Conservation (phyloP, 2,329 filamentous ascomycete genomes). For the Knoxdaviesia proteae region DNA sequence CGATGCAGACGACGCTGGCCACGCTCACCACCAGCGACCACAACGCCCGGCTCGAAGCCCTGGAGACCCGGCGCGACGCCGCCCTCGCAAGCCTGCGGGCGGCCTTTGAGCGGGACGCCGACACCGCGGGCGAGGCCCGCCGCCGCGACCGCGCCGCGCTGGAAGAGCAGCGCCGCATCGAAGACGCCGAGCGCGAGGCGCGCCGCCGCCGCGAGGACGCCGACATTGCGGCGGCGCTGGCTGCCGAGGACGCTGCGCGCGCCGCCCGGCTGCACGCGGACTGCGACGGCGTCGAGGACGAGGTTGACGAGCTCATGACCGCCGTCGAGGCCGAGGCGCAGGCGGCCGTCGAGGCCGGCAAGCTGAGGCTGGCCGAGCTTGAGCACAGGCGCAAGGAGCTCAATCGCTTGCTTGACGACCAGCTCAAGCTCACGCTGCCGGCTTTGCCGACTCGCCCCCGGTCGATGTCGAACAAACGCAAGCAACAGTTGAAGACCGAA, state of each 20-base stretch:
- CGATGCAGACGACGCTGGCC: slow-evolving; percentile 16
- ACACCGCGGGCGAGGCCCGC: slow-evolving; percentile 11
- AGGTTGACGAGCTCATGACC: slow-evolving; percentile 15
- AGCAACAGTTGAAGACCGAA: too few relatives aligned
- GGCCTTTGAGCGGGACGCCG: slow-evolving; percentile 12
- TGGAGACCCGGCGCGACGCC: slow-evolving; percentile 17
- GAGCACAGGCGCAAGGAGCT: slow-evolving; percentile 17
- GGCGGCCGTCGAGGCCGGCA: slow-evolving; percentile 11
- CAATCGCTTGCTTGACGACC: slow-evolving; percentile 20
- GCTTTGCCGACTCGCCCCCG: slow-evolving; percentile 6
- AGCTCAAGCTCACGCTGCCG: slow-evolving; percentile 14
- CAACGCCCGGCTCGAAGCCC: slow-evolving; percentile 15
- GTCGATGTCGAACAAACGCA: too few relatives aligned
- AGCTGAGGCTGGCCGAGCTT: slow-evolving; percentile 12
- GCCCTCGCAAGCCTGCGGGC: slow-evolving; percentile 12
- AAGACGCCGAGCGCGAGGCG: slow-evolving; percentile 19
- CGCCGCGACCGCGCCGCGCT: slow-evolving; percentile 12
- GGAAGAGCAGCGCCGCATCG: slow-evolving; percentile 14
- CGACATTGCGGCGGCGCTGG: slow-evolving; percentile 8
- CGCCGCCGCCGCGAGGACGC: slow-evolving; percentile 16
- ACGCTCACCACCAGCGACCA: slow-evolving; percentile 13
- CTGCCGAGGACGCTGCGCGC: slow-evolving; percentile 12
- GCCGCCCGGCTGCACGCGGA: slow-evolving; percentile 11
- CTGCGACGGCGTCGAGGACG: slow-evolving; percentile 12
- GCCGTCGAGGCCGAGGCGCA: slow-evolving; percentile 13